Base-by-base conservation (phyloP, 2,329 filamentous ascomycete genomes). In the Arthrocladium fulminans region DNA sequence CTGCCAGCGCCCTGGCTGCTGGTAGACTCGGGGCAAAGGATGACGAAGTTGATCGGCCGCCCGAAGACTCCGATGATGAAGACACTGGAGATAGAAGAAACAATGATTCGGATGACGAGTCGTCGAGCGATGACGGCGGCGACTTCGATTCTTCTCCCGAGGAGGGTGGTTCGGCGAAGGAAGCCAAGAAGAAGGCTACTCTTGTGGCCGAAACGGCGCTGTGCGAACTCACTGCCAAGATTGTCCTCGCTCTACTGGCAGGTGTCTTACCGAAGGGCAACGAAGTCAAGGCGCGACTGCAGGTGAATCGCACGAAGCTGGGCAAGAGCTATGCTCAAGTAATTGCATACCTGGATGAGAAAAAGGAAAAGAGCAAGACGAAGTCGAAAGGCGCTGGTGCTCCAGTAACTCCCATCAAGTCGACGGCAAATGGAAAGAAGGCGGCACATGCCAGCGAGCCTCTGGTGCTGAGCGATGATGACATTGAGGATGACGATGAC, bases 281-380 rank as follows among this genome's bases (percentile, higher is more conserved):
- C 79, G 24, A 79, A 78, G 74, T 94, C 29, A 77, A 79, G 54
- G 78, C 80, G 58, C 77, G 88, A 17, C 72, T 98, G 19, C 74
- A 84, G 59, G 76, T 86, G 55, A 96, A 98, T 67, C 84, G 84
- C 61, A 72, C 71, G n/a, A 81, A 80, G 61, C 75, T 98, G 2
- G 92, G 92, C 2, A 72, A 78, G 39, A 96, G 92, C 63, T 94
- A 86, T 73, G 86, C 84, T 60, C 88, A 92, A 59, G 80, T 96
- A 5, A 71, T 95, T 3, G 78, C 80, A 7, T 92, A 84, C 63
- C 72, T 97, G 3, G 88, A 95, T 59, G 79, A 84, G 49, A 73
- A 75, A 42, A 81, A 82, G 59, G 65, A 41, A 53, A 59, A 51
- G 50, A 51, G 34, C 32, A 37, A 37, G 32, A 48, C 51, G 48